A percentile compares a stretch with the other conserved stretches of the same genome.
Evolutionary conservation across 495 filamentous ascomycete species (phyloP).

Genomic region (Pseudotulostoma volvatum): DNA sequence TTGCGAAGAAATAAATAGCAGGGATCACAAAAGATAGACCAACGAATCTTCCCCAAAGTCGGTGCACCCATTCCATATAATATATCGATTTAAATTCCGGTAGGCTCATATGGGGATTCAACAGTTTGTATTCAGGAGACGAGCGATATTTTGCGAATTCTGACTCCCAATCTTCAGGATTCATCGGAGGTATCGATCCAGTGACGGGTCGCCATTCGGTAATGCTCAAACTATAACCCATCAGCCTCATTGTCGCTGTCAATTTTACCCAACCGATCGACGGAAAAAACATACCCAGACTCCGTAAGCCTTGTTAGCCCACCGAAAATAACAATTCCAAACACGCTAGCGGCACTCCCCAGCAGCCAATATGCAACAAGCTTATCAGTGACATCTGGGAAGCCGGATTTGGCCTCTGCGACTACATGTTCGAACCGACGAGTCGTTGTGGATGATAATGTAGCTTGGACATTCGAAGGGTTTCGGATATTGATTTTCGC

Average conservation of each 20-base stretch:
- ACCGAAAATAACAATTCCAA: constrained; percentile 92
- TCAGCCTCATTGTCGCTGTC: constrained; percentile 7
- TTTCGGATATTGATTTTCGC: no score
- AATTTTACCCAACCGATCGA: neutral
- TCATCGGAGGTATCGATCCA: constrained; percentile 74
- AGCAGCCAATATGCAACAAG: constrained; percentile 81
- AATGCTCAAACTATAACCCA: constrained; percentile 61
- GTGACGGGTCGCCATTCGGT: constrained; percentile 99
- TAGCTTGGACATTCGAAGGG: neutral
- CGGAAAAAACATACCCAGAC: constrained; percentile 52
- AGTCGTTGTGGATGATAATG: constrained; percentile 9
- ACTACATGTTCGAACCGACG: constrained; percentile 11
- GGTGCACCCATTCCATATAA: constrained; percentile 98
- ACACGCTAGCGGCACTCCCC: constrained; percentile 78
- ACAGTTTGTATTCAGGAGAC: constrained; percentile 76
- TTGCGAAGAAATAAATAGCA: constrained; percentile 72
- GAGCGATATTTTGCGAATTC: constrained; percentile 84
- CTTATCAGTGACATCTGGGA: constrained; percentile 57
- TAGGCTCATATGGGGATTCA: constrained; percentile 84
- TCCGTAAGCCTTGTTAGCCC: constrained; percentile 87
- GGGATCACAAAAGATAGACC: constrained; percentile 81
- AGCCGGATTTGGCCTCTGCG: constrained; percentile 29
- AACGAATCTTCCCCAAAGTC: constrained; percentile 87
- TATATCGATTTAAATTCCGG: constrained; percentile 96
- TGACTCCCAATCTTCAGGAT: constrained; percentile 60